Percentiles rank a stretch among this genome's conserved stretches.
These are phyloP conservation scores for Avicennia marina DNA, from an alignment of 257 asterid genomes.

Conservation along the genomic window DNA sequence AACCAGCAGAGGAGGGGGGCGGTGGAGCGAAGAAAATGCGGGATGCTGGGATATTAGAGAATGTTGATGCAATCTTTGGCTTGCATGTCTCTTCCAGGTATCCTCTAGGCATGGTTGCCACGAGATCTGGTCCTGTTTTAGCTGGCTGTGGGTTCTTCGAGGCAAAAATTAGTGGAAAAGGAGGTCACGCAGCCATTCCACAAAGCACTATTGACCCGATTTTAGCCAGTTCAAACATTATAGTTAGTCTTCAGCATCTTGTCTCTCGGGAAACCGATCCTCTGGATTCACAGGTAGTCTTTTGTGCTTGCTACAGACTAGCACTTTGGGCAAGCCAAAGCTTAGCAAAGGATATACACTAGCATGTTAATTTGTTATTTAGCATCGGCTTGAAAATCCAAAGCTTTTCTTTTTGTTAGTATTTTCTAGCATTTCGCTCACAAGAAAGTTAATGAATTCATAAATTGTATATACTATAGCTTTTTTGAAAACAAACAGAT, in stretches of 20 bases:
- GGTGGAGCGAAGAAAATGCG: slow-evolving; percentile 90
- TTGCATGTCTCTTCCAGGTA: slow-evolving; percentile 36
- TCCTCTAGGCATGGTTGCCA: slow-evolving; percentile 53
- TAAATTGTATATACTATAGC: no score
- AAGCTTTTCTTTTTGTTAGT: no score
- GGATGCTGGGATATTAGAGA: slow-evolving; percentile 73
- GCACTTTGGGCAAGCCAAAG: not conserved
- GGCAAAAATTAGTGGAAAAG: slow-evolving; percentile 84
- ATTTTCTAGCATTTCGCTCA: no score
- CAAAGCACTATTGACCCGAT: slow-evolving; percentile 90
- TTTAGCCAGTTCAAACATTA: slow-evolving; percentile 78
- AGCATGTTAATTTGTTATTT: no score
- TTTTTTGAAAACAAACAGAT: no score
- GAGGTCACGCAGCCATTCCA: slow-evolving; percentile 98
- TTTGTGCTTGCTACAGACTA: not conserved
- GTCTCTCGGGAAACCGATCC: slow-evolving; percentile 98
- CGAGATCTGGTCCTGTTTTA: slow-evolving; percentile 67
- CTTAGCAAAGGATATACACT: no score
- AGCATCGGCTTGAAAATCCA: no score
- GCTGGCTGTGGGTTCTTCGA: slow-evolving; percentile 89
- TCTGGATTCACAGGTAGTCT: slow-evolving; percentile 81
- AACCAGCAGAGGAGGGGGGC: slow-evolving; percentile 98
- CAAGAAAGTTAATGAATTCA: no score
- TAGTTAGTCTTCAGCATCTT: slow-evolving; percentile 83
- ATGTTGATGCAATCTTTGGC: slow-evolving; percentile 73